phyloP scores from a whole-genome alignment of 116 monocot genomes.

The Cymodocea nodosa region DNA sequence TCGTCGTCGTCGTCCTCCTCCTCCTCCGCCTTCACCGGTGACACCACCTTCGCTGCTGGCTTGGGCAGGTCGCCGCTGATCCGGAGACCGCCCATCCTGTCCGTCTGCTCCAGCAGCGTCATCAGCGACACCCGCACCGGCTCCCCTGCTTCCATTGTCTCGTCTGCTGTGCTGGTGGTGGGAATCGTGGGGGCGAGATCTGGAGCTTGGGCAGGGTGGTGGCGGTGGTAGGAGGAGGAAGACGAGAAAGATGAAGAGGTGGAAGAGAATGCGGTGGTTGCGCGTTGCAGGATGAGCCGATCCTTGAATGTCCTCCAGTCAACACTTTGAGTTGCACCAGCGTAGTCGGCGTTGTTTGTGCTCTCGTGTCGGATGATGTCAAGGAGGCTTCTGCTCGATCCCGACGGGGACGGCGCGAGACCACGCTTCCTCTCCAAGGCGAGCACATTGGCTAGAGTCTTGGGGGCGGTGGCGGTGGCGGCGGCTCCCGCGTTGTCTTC shows the following conservation, averaged over 20 bases:
- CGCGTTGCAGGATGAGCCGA: conserved; percentile 18
- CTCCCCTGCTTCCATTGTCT: neutral
- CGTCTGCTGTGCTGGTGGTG: too few species aligned
- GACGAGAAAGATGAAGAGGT: neutral
- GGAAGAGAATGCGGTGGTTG: neutral
- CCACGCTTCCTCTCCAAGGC: conserved; percentile 17
- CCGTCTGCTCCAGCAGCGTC: conserved; percentile 56
- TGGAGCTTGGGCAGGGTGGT: neutral
- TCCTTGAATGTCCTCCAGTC: conserved; percentile 30
- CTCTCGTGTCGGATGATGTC: conserved; percentile 36
- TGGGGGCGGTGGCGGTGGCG: conserved; percentile 5
- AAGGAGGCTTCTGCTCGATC: conserved; percentile 26
- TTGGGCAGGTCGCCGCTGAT: too few species aligned
- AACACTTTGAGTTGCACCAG: conserved; percentile 2
- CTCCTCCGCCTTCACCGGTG: neutral
- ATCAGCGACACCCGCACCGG: conserved; percentile 48
- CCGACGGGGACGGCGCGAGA: neutral
- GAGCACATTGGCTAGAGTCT: conserved; percentile 23
- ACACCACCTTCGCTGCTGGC: neutral
- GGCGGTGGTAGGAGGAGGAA: neutral
- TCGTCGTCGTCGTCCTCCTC: conserved; percentile 13
- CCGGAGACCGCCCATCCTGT: conserved; percentile 10
- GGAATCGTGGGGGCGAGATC: neutral
- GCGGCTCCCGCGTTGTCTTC: neutral
- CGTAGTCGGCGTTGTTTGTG: conserved; percentile 5